Evolutionary conservation across 768 basidiomycete genomes (phyloP).

Genomic region (Leucosporidium yakuticum): DNA sequence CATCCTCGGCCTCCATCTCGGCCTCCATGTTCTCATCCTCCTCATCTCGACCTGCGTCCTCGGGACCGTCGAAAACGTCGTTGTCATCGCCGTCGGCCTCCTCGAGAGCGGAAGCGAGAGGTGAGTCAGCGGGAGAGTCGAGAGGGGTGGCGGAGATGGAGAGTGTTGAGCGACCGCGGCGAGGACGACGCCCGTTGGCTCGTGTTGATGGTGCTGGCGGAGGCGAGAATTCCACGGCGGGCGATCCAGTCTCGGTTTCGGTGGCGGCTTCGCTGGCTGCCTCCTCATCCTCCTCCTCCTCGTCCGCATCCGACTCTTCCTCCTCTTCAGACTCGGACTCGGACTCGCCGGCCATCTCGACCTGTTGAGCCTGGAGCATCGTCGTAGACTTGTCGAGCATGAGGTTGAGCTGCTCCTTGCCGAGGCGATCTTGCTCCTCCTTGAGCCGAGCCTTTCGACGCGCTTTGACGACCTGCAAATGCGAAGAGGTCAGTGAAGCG

Average conservation of each 20-base stretch:
- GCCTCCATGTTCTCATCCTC: conserved; percentile 48
- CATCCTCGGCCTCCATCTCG: conserved; percentile 47
- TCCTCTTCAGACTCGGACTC: conserved; percentile 29
- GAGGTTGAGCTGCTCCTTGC: conserved; percentile 79
- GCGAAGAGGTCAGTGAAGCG: conserved; percentile 1
- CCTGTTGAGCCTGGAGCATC: conserved; percentile 74
- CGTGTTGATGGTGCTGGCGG: not conserved
- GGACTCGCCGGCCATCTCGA: conserved; percentile 54
- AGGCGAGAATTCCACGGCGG: conserved; percentile 2
- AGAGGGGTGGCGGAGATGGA: conserved; percentile 25
- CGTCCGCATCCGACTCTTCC: conserved; percentile 37
- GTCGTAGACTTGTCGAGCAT: conserved; percentile 84
- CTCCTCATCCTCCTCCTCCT: conserved; percentile 40
- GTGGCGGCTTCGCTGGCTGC: conserved; percentile 19
- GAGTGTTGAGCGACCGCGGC: conserved; percentile 5
- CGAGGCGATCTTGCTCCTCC: conserved; percentile 69
- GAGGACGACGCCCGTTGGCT: not conserved
- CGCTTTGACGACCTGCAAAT: conserved; percentile 63
- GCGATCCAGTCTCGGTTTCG: conserved; percentile 6
- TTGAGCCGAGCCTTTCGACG: conserved; percentile 59
- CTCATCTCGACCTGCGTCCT: conserved; percentile 43
- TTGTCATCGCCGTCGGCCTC: conserved; percentile 39
- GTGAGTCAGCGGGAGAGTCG: conserved; percentile 7
- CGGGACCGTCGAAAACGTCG: conserved; percentile 36
- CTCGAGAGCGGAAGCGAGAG: not conserved